Evolutionary conservation across 164 flowering plant genomes (phyloP), one percentile per base, ranked within the genome.

Genomic region (Liriodendron chinense): DNA sequence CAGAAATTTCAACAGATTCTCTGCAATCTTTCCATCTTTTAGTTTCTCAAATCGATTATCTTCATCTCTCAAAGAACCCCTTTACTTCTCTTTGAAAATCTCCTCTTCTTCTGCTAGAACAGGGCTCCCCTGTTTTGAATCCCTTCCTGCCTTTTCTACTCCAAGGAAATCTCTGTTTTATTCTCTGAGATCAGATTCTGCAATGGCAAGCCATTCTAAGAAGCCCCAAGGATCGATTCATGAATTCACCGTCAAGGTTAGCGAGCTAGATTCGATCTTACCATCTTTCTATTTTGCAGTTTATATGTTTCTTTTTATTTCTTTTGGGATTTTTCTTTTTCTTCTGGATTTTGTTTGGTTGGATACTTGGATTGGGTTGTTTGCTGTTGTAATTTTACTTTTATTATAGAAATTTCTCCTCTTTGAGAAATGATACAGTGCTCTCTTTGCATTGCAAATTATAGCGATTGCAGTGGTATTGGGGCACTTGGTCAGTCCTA

Each of bases 221-320:
- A 59, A 76, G 47, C 14, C 63, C 16, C 61, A 61, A 5, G 70
- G 64, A 16, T 85, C 90, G 1, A 65, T 89, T 67, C 81, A 87
- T 72, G 86, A 87, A 20, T 89, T 90, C 82, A 85, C 89, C 69
- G 92, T 90, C 34, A 89, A 90, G 88, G 93, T 88, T 72, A 0
- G 83, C 64, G 62, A n/a, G 9, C 59, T 1, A 12, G 18, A 53
- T 16, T 53, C 0, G 59, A 53, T 53, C 59, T 53, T 16, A 10
- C 20, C 18, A 7, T 53, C 59, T 53, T 16, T 53, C 59, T 53
- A 16, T 53, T 53, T 16, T 53, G 7, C 18, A 16, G 18, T 53
- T 53, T 53, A 12, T 53, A 10, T 53, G 13, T 53, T 14, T 53
- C 59, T 0, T 53, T 12, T 12, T 53, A 12, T 49, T 53, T 53